Evolutionary conservation across 768 basidiomycete genomes (phyloP), one percentile per base, ranked within the genome.

Genomic region (Suillus subaureus): DNA sequence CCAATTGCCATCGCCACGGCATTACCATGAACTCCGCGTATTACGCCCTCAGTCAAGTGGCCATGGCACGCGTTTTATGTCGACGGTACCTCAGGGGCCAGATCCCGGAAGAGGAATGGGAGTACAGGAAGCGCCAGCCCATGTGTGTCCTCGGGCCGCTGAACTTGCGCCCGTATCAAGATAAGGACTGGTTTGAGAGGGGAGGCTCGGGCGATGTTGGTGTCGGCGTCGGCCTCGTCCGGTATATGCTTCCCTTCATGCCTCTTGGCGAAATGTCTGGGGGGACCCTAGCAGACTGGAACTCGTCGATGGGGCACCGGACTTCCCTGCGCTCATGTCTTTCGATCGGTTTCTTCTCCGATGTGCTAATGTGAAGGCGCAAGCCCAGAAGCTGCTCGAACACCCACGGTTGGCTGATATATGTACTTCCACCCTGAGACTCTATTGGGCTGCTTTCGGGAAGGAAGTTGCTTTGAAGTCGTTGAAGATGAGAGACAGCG

Each of bases 61-160:
- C 82, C 0, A 68, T 84, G 21, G 74, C 86, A 23, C 84, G 86
- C 6, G 64, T 86, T 13, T 75, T 87, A 6, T 80, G 82, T 61
- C 77, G 79, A 40, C 78, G 74, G 56, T 83, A 81, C 61, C 69
- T 82, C 39, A 75, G 72, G 8, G 84, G 85, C 1, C 75, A 83
- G n/a, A 82, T 88, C 51, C 69, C 71, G 13, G 70, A 79, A 49
- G 78, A 78, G 15, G 86, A 89, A 69, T 87, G 86, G 87, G 77
- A 81, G 58, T 81, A 78, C 58, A 75, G 85, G 28, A 80, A 76
- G 63, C 77, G 73, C 63, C 79, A 87, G 66, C 85, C 85, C 3
- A 85, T 84, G 80, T 74, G 79, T 52, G 81, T 79, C 28, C 78
- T 75, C 6, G 85, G 85, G 4, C 85, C 85, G 8, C 66, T 85